A percentile compares a stretch with the other conserved stretches of the same genome.
These are phyloP conservation scores for Daldinia sp. DNA, from an alignment of 2,329 filamentous ascomycete genomes.

Conservation along the genomic window DNA sequence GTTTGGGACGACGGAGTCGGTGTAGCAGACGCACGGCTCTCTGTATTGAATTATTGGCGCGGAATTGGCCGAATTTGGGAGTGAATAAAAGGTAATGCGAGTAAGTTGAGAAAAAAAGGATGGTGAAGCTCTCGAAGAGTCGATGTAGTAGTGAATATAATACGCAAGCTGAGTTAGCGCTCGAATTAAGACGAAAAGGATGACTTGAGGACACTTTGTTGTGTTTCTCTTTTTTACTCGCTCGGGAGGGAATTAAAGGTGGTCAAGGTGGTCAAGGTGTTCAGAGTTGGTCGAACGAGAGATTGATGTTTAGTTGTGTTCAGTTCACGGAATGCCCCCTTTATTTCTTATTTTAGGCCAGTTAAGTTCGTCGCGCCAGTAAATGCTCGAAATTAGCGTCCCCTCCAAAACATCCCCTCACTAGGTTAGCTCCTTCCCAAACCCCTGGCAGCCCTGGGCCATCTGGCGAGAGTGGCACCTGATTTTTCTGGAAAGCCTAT, in stretches of 20 bases:
- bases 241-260: background rate
- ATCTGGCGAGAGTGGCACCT: constrained; percentile 28
- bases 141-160: background rate
- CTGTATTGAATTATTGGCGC: background rate
- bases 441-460: constrained; percentile 14
- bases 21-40: constrained; percentile 1
- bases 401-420: constrained; percentile 3
- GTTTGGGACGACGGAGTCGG: constrained; percentile 25
- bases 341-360: constrained; percentile 39
- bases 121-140: constrained; percentile 5
- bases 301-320: constrained; percentile 30
- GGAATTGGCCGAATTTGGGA: background rate
- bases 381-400: constrained; percentile 39
- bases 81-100: background rate
- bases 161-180: background rate
- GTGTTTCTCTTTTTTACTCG: constrained; percentile 11
- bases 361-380: constrained; percentile 34
- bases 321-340: constrained; percentile 30
- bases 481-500: constrained; percentile 22
- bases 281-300: constrained; percentile 31
- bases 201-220: constrained; percentile 34
- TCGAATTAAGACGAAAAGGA: background rate
- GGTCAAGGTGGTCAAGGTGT: constrained; percentile 6
- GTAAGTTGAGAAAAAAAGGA: constrained; percentile 1
- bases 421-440: constrained; percentile 12